Evolutionary conservation across 108 stramenopile species (phyloP).

Genomic region (Craspedostauros australis): DNA sequence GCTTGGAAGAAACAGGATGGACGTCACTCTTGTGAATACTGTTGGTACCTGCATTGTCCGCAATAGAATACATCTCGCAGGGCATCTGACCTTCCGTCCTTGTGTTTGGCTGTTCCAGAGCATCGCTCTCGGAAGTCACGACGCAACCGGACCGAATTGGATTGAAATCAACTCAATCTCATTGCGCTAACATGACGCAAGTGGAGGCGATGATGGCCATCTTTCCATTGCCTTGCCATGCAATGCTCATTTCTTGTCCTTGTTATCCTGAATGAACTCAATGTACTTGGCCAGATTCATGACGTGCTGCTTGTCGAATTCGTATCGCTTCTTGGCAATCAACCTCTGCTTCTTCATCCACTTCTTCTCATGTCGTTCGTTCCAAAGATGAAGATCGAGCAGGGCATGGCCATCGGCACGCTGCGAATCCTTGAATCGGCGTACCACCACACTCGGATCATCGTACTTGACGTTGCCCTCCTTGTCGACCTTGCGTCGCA

Average conservation of each 20-base stretch:
- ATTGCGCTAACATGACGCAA: too few species aligned
- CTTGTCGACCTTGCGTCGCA: slow-evolving; percentile 3
- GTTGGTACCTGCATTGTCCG: too few species aligned
- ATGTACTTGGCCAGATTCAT: slow-evolving; percentile 35
- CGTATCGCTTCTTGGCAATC: slow-evolving; percentile 19
- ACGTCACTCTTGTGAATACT: too few species aligned
- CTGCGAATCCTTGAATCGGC: slow-evolving; percentile 19
- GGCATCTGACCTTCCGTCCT: too few species aligned
- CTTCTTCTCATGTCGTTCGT: slow-evolving; percentile 27
- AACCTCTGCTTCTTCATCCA: slow-evolving; percentile 34
- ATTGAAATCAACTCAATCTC: too few species aligned
- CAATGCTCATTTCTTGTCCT: too few species aligned
- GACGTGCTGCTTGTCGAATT: slow-evolving; percentile 39
- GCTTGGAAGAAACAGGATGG: too few species aligned
- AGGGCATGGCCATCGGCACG: slow-evolving; percentile 22
- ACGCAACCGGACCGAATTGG: not conserved
- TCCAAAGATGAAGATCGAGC: slow-evolving; percentile 21
- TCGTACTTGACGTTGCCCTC: slow-evolving; percentile 11
- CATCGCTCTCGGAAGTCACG: too few species aligned
- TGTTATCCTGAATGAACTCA: slow-evolving; percentile 29
- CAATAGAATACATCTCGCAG: too few species aligned
- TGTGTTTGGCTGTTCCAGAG: too few species aligned
- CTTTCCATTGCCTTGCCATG: too few species aligned
- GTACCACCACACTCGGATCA: slow-evolving; percentile 22
- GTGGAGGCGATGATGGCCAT: too few species aligned